These are phyloP conservation scores for Schizosaccharomyces cryophilus DNA, from an alignment of 805 yeast species.

Conservation along the genomic window DNA sequence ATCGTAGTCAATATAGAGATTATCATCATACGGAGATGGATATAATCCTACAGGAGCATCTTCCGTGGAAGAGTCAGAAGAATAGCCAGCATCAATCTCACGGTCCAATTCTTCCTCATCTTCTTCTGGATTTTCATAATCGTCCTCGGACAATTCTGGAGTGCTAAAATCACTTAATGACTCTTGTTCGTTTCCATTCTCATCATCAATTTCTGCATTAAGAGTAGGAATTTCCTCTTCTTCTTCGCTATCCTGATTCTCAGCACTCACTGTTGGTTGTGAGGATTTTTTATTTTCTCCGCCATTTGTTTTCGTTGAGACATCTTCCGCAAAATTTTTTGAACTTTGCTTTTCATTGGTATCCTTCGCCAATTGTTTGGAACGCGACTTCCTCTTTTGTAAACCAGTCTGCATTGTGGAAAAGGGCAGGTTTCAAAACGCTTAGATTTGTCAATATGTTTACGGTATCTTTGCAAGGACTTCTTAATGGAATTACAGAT, in stretches of 20 bases:
- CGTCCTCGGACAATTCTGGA: slow-evolving; percentile 3
- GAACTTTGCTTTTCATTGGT: not conserved
- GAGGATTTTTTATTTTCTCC: slow-evolving; percentile 6
- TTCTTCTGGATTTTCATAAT: slow-evolving; percentile 43
- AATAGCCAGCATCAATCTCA: slow-evolving; percentile 74
- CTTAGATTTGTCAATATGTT: too few relatives aligned
- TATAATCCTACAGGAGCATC: slow-evolving; percentile 29
- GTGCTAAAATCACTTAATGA: slow-evolving; percentile 4
- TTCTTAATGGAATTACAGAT: too few relatives aligned
- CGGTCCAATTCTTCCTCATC: slow-evolving; percentile 54
- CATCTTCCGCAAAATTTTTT: slow-evolving; percentile 3
- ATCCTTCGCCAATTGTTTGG: not conserved
- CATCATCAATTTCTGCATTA: slow-evolving; percentile 14
- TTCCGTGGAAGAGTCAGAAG: slow-evolving; percentile 72
- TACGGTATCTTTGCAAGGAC: too few relatives aligned
- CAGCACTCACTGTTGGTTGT: slow-evolving; percentile 9
- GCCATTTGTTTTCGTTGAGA: slow-evolving; percentile 8
- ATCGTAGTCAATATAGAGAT: slow-evolving; percentile 92
- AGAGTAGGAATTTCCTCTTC: slow-evolving; percentile 6
- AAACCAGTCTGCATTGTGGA: not conserved
- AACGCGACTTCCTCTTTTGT: not conserved
- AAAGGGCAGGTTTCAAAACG: not conserved
- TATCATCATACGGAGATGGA: slow-evolving; percentile 62
- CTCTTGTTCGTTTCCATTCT: slow-evolving; percentile 16
- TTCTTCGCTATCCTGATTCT: slow-evolving; percentile 10